These are phyloP conservation scores for Aurantiochytrium sp. DNA, from an alignment of 108 stramenopile genomes.

Conservation along the genomic window DNA sequence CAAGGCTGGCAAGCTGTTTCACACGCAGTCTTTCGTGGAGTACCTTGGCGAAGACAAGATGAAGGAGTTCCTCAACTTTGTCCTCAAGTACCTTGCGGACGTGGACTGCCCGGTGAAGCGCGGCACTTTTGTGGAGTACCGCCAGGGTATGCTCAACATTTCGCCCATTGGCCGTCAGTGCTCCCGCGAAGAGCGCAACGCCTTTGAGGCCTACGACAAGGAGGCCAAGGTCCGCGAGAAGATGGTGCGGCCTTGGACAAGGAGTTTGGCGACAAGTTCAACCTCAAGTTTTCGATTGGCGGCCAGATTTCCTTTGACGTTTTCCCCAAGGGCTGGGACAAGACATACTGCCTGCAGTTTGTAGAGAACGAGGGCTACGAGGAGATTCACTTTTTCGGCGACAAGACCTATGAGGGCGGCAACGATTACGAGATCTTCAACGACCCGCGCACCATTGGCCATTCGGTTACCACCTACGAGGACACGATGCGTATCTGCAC, in stretches of 20 bases:
- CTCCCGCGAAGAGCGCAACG: conserved; percentile 90
- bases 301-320: conserved; percentile 98
- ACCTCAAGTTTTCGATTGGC: conserved; percentile 89
- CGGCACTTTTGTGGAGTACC: conserved; percentile 98
- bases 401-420: conserved; percentile 98
- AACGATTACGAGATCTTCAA: conserved; percentile 97
- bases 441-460: conserved; percentile 82
- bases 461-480: conserved; percentile 85
- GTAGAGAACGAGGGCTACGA: conserved; percentile 74
- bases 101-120: conserved; percentile 48
- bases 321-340: conserved; percentile 97
- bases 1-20: conserved; percentile 58
- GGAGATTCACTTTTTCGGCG: conserved; percentile 98
- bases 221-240: conserved; percentile 27
- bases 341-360: conserved; percentile 92
- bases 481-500: conserved; percentile 88
- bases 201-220: conserved; percentile 89
- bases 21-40: conserved; percentile 20
- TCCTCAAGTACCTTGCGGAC: conserved; percentile 47
- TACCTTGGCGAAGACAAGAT: conserved; percentile 93
- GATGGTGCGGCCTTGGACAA: conserved; percentile 44
- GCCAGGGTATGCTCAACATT: conserved; percentile 97
- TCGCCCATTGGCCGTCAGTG: conserved; percentile 96
- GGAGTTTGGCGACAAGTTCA: conserved; percentile 55
- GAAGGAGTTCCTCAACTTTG: conserved; percentile 90